Evolutionary conservation across 495 filamentous ascomycete genomes (phyloP), one percentile per base, ranked within the genome.

Genomic region (Hypoxylon rickii): DNA sequence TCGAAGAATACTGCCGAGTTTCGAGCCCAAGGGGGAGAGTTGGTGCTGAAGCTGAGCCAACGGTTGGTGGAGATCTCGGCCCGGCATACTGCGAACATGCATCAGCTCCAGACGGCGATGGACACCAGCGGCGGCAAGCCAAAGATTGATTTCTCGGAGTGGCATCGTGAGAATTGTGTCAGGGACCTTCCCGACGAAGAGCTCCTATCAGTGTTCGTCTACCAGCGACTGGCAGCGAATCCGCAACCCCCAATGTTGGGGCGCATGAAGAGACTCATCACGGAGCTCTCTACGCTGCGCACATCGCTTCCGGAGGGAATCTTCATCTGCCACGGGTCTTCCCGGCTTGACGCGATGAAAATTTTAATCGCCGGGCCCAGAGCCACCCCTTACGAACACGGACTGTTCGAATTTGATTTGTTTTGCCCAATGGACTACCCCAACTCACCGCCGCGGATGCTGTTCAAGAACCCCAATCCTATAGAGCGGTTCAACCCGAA

Each of bases 331-430:
- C 71, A 82, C 46, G 77, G 77, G 13, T 69, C 74, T 13, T 74
- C 71, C 3, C 71, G 83, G 0, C 71, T 77, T 1, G 84, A 86
- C 62, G 60, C 82, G 12, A 76, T 86, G 66, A 85, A 84, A 60
- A 61, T 77, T 17, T 47, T 87, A 55, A 85, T 87, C 19, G 64
- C 81, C 7, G 84, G 83, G 0, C 80, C 83, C 2, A 60, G 55
- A 10, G 75, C 67, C 7, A 85, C 84, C 7, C 84, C 84, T 11
- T 86, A 87, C 73, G 79, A 84, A 56, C 67, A 79, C 33, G 84
- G 83, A 0, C 55, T 85, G 10, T 86, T 85, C 63, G 84, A 83
- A 65, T 86, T 87, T 47, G 82, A 86, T 58, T 49, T 87, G 43
- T 75, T 73, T 41, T 79, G 77, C 44, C 58, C 53, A 10, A 6